A percentile compares a stretch with the other conserved stretches of the same genome.
Conservation (phyloP, 257 asterid species). For the Nicotiana undulata region DNA sequence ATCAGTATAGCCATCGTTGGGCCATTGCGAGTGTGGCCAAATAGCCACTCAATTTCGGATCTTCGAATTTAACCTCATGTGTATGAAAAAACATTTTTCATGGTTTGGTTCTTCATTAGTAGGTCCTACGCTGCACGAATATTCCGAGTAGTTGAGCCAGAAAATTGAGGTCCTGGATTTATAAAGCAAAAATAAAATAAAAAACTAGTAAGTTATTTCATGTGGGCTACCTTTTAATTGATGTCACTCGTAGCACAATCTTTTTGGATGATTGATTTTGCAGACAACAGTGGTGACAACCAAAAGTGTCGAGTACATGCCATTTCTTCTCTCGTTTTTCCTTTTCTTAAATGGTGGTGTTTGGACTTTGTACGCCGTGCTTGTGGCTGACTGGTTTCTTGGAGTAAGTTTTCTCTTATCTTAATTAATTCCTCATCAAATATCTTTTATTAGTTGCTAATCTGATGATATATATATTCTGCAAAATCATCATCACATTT, state of each 20-base stretch:
- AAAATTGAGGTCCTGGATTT: neutral
- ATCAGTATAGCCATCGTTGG: too few relatives aligned
- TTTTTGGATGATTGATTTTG: neutral
- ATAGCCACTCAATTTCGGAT: too few relatives aligned
- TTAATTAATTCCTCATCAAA: neutral
- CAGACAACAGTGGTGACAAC: conserved; percentile 62
- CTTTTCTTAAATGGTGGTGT: conserved; percentile 67
- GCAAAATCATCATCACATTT: neutral
- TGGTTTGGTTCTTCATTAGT: too few relatives aligned
- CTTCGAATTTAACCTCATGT: too few relatives aligned
- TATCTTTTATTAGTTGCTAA: neutral
- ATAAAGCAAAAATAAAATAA: neutral
- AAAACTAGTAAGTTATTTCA: neutral
- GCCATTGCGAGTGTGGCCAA: too few relatives aligned
- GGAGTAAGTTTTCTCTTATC: conserved; percentile 46
- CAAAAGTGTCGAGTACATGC: conserved; percentile 81
- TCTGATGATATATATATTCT: neutral
- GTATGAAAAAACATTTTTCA: too few relatives aligned
- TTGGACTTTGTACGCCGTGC: conserved; percentile 75
- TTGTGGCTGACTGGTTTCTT: conserved; percentile 62
- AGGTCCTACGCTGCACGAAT: too few relatives aligned
- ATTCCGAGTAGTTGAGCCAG: too few relatives aligned
- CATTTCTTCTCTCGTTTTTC: conserved; percentile 67
- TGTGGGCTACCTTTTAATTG: neutral
- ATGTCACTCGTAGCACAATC: neutral